Evolutionary conservation across 1,284 basidiomycete genomes (phyloP).

Genomic region (Ceratobasidium sp.): DNA sequence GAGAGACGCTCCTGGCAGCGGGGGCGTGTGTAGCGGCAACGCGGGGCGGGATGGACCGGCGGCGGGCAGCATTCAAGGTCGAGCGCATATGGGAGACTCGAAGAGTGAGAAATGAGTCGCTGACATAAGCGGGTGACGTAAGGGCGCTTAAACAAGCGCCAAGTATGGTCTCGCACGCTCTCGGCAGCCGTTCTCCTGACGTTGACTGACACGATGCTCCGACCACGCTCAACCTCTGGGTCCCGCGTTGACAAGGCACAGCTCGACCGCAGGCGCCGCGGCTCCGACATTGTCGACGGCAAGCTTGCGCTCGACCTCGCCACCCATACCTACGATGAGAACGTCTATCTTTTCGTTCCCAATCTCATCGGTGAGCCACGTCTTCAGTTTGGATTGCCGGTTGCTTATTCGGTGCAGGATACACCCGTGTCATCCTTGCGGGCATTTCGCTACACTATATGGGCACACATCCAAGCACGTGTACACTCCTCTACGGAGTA

Average conservation of each 20-base stretch:
- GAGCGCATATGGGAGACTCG: slow-evolving; percentile 13
- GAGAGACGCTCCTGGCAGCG: not conserved
- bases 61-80: slow-evolving; percentile 8
- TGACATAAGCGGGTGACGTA: slow-evolving; percentile 10
- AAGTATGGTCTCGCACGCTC: not conserved
- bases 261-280: slow-evolving; percentile 37
- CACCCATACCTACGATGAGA: slow-evolving; percentile 86
- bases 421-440: slow-evolving; percentile 90
- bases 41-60: not conserved
- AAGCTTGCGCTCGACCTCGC: slow-evolving; percentile 82
- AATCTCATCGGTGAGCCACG: slow-evolving; percentile 85
- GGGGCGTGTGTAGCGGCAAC: not conserved
- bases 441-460: slow-evolving; percentile 91
- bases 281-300: slow-evolving; percentile 60
- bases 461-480: slow-evolving; percentile 92
- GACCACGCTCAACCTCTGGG: not conserved
- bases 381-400: not conserved
- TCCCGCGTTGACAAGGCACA: slow-evolving; percentile 11
- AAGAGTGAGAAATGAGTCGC: not conserved
- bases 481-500: slow-evolving; percentile 88
- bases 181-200: slow-evolving; percentile 22
- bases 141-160: not conserved
- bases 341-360: slow-evolving; percentile 95
- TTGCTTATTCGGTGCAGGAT: slow-evolving; percentile 62
- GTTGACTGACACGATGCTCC: slow-evolving; percentile 11